Percentiles rank a stretch among this genome's conserved stretches.
These are phyloP conservation scores for Cladosporium sp. DNA, from an alignment of 2,329 filamentous ascomycete genomes.

Conservation along the genomic window DNA sequence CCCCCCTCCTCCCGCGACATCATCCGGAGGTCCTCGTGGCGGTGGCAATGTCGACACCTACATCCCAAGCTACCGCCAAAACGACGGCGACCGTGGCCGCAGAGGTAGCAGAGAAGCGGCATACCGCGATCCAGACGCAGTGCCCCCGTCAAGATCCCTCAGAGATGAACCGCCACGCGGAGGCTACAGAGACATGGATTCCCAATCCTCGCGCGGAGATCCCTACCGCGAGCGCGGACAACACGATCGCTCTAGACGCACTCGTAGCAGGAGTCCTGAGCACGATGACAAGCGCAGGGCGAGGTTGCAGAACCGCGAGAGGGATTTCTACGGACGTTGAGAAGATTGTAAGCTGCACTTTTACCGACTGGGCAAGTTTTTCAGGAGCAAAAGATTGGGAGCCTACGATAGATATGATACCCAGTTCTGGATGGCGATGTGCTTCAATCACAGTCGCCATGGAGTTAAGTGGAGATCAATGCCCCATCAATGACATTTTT, in stretches of 20 bases:
- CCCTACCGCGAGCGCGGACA: conserved; percentile 5
- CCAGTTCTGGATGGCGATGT: too few relatives aligned
- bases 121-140: conserved; percentile 18
- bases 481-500: too few relatives aligned
- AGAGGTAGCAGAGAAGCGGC: conserved; percentile 23
- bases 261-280: conserved; percentile 27
- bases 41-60: conserved; percentile 37
- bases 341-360: background rate
- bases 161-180: conserved; percentile 5
- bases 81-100: conserved; percentile 20
- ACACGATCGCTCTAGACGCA: conserved; percentile 15
- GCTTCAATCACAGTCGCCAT: too few relatives aligned
- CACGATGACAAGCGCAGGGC: conserved; percentile 22
- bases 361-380: too few relatives aligned
- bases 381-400: too few relatives aligned
- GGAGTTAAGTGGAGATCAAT: too few relatives aligned
- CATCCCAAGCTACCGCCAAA: conserved; percentile 38
- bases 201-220: background rate
- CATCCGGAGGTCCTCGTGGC: conserved; percentile 7
- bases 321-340: conserved; percentile 32
- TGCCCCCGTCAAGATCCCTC: background rate
- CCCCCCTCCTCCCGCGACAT: conserved; percentile 30
- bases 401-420: too few relatives aligned
- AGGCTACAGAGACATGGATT: conserved; percentile 14
- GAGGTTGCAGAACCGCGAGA: conserved; percentile 32